Conservation (phyloP, 352 stramenopile species). For the Thraustochytrium striatum region DNA sequence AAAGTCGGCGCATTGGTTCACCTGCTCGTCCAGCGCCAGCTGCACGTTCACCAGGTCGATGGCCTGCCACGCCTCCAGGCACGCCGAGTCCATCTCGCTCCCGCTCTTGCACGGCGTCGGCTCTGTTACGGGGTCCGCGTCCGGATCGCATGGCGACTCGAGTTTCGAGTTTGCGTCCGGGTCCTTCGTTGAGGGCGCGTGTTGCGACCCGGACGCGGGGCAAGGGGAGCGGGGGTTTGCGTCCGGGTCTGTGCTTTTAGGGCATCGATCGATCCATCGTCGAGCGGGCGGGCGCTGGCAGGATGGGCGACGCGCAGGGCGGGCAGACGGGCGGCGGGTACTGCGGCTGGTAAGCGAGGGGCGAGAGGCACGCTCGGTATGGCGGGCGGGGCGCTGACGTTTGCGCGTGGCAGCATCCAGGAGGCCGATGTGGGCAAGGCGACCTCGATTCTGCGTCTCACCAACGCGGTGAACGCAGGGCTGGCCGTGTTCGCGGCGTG, state of each 20-base stretch:
- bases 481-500: slow-evolving; percentile 48
- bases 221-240: too few relatives aligned
- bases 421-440: slow-evolving; percentile 23
- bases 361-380: too few relatives aligned
- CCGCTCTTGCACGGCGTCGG: too few relatives aligned
- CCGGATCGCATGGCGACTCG: too few relatives aligned
- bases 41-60: slow-evolving; percentile 43
- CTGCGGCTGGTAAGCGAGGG: background rate
- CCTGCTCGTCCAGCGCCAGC: slow-evolving; percentile 40
- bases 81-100: background rate
- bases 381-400: background rate
- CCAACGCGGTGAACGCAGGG: slow-evolving; percentile 42
- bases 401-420: background rate
- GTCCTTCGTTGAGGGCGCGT: too few relatives aligned
- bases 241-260: too few relatives aligned
- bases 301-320: background rate
- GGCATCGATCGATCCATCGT: background rate
- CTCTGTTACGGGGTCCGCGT: too few relatives aligned
- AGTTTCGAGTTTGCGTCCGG: too few relatives aligned
- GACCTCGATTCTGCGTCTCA: slow-evolving; percentile 8
- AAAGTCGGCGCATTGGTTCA: slow-evolving; percentile 7
- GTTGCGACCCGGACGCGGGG: too few relatives aligned
- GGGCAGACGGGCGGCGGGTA: background rate
- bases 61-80: slow-evolving; percentile 35
- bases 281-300: background rate